phyloP scores from a whole-genome alignment of 2,329 filamentous ascomycete genomes.

The Penicillium sp. region DNA sequence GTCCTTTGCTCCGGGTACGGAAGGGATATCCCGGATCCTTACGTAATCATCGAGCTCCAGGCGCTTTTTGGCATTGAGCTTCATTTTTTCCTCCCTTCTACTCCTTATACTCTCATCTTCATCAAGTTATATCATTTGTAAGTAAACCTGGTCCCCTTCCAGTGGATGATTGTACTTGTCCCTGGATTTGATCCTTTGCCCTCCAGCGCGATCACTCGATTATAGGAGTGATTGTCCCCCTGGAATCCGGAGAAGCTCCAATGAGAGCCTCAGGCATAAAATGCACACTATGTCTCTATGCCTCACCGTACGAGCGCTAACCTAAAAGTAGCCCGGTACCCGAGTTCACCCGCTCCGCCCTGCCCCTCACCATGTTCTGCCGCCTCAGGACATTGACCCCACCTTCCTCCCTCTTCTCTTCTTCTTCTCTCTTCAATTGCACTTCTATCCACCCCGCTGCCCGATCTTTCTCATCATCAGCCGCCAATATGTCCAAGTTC shows the following conservation, averaged over 20 bases:
- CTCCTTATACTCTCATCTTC: constrained; percentile 13
- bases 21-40: constrained; percentile 9
- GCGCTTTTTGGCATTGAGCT: constrained; percentile 25
- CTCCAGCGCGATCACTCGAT: not conserved
- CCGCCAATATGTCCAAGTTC: constrained; percentile 69
- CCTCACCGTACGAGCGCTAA: constrained; percentile 25
- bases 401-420: constrained; percentile 45
- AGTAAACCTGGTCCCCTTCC: constrained; percentile 7
- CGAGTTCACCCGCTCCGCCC: constrained; percentile 29
- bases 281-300: constrained; percentile 18
- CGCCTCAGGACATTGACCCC: constrained; percentile 47
- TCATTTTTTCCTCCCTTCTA: constrained; percentile 23
- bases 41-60: constrained; percentile 23
- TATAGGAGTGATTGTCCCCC: not conserved
- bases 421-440: constrained; percentile 42
- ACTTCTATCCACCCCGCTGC: constrained; percentile 38
- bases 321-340: constrained; percentile 25
- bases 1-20: not conserved
- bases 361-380: constrained; percentile 47
- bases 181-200: not conserved
- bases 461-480: constrained; percentile 50
- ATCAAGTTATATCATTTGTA: constrained; percentile 20
- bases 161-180: not conserved
- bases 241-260: constrained; percentile 11
- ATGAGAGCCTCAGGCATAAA: constrained; percentile 17